Conservation (phyloP, 371 early-diverging fungal genomes). For the Mucor plumbeus region DNA sequence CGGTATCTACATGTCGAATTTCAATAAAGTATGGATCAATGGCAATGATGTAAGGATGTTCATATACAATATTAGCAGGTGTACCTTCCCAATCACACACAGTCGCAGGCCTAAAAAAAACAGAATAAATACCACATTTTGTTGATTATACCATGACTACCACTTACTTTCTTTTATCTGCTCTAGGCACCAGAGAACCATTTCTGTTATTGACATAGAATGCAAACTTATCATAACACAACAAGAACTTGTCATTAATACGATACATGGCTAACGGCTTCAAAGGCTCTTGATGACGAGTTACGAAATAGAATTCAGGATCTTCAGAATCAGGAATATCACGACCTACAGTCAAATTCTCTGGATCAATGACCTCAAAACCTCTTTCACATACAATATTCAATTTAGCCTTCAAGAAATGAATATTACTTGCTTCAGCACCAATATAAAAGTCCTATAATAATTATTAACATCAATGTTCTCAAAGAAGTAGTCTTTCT, state of each 20-base stretch:
- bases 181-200: conserved; percentile 47
- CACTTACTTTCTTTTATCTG: conserved; percentile 42
- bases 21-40: conserved; percentile 89
- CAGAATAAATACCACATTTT: not conserved
- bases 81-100: conserved; percentile 62
- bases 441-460: conserved; percentile 83
- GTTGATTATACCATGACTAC: not conserved
- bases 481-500: too few relatives aligned
- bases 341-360: conserved; percentile 69
- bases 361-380: conserved; percentile 85
- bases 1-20: conserved; percentile 84
- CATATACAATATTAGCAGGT: conserved; percentile 69
- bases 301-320: conserved; percentile 81
- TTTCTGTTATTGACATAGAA: conserved; percentile 87
- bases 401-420: conserved; percentile 76
- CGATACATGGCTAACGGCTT: conserved; percentile 88
- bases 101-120: conserved; percentile 33
- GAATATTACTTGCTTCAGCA: conserved; percentile 75
- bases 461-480: not conserved
- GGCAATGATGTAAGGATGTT: conserved; percentile 89
- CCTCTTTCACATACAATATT: conserved; percentile 86
- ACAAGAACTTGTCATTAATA: conserved; percentile 71
- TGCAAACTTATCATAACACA: conserved; percentile 93
- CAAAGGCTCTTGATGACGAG: conserved; percentile 70
- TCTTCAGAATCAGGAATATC: conserved; percentile 78